Evolutionary conservation across 441 rosid species (phyloP), one percentile per base, ranked within the genome.

Genomic region (Arabidopsis lyrata): DNA sequence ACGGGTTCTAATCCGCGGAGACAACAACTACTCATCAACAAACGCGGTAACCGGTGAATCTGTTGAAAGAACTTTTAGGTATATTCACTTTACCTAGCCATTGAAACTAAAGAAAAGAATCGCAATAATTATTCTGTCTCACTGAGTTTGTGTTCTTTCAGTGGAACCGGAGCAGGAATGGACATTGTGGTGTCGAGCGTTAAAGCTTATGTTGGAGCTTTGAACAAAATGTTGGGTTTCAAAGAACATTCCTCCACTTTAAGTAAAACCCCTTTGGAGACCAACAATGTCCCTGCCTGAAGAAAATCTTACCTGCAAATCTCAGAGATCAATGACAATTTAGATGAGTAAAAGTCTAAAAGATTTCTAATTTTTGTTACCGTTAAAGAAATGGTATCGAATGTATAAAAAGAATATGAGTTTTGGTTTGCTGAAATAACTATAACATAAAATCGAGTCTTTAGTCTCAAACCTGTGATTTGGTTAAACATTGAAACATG

Each of bases 171-270:
- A 61, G 87, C 92, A 39, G 85, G 83, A 41, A 86, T 89, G 91
- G 97, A 93, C 72, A 80, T 93, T 42, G 88, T 81, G 34, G 97
- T 93, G 59, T 93, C 97, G 5, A 93, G 98, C 66, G 97, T 89
- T 64, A 90, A 78, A 86, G 98, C 95, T 7, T 93, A 93, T 65
- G 45, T 86, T 11, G 85, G 93, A 34, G 97, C 98, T 54, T 54
- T 93, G 32, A 93, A 93, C 79, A 93, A 93, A 78, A 87, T 90
- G 92, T 18, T 86, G 55, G 84, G 87, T 16, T 84, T 86, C 47
- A 84, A 81, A 80, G 81, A 76, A 44, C 72, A 70, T 38, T 39
- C 61, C 60, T 6, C 62, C 2, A 15, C 24, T 36, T 10, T 35
- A 34, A 58, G 48, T 22, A 22, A 53, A 14, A 61, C 48, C 75